Conservation (phyloP, 2,329 filamentous ascomycete species). For the Davidsoniella virescens region DNA sequence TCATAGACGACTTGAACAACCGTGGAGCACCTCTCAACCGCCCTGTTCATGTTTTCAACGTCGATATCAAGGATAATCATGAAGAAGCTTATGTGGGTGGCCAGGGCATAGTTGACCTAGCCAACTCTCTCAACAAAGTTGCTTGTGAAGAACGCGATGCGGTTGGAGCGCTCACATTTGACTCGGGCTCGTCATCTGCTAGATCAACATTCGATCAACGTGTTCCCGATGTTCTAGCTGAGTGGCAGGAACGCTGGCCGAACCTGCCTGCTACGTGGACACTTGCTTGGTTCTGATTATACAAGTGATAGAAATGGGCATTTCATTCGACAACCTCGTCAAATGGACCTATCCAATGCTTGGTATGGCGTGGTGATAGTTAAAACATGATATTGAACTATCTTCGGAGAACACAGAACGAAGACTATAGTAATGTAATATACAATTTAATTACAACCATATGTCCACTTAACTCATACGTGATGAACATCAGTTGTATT, state of each 20-base stretch:
- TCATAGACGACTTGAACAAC: conserved; percentile 80
- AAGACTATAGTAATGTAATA: neutral
- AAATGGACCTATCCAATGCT: neutral
- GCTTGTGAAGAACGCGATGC: conserved; percentile 60
- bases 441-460: neutral
- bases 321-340: neutral
- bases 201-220: conserved; percentile 75
- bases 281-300: conserved; percentile 66
- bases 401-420: conserved; percentile 10
- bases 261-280: conserved; percentile 87
- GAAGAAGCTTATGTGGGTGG: conserved; percentile 88
- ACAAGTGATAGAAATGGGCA: conserved; percentile 13
- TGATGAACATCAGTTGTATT: no score
- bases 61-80: conserved; percentile 97
- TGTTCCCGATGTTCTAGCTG: conserved; percentile 78
- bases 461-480: no score
- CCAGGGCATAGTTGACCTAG: conserved; percentile 79
- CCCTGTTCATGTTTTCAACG: conserved; percentile 93
- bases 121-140: conserved; percentile 64
- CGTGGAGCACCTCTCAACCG: conserved; percentile 76
- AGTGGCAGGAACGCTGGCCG: conserved; percentile 93
- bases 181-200: conserved; percentile 48
- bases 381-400: neutral
- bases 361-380: neutral
- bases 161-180: conserved; percentile 49